Percentiles rank a stretch among this genome's conserved stretches.
Evolutionary conservation across 352 stramenopile genomes (phyloP).

Genomic region (Poterioochromonas sp.): DNA sequence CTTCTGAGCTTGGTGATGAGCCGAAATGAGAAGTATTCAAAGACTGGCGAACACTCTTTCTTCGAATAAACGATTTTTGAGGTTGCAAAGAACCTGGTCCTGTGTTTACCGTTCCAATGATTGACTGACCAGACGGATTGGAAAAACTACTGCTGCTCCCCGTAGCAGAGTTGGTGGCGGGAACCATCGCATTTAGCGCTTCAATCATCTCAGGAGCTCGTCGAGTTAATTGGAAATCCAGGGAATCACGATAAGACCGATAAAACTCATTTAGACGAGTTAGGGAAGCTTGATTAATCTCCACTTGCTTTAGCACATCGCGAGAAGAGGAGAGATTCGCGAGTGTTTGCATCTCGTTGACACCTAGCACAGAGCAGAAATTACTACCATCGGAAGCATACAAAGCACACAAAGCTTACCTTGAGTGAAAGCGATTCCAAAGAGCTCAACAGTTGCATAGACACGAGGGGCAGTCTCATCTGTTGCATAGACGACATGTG

Average conservation of each 20-base stretch:
- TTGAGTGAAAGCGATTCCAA: conserved; percentile 7
- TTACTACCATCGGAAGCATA: not conserved
- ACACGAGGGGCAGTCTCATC: not conserved
- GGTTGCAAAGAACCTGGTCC: too few species aligned
- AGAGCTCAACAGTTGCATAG: not conserved
- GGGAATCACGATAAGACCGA: conserved; percentile 27
- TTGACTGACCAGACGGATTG: too few species aligned
- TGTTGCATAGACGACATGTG: not conserved
- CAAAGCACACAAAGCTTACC: conserved; percentile 1
- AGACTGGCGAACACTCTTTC: not conserved
- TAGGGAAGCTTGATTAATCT: conserved; percentile 44
- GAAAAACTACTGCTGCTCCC: too few species aligned
- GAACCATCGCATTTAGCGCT: too few species aligned
- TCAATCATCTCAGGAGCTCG: too few species aligned
- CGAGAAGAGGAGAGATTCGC: conserved; percentile 67
- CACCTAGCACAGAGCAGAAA: conserved; percentile 52
- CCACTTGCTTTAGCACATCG: conserved; percentile 35
- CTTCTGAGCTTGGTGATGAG: not conserved
- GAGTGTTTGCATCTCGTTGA: conserved; percentile 85
- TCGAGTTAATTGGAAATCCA: conserved; percentile 27
- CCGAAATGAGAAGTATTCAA: not conserved
- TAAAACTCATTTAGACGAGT: conserved; percentile 33
- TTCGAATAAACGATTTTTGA: too few species aligned
- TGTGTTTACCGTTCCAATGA: too few species aligned
- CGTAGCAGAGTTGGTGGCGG: too few species aligned